Evolutionary conservation across 768 basidiomycete species (phyloP).

Genomic region (Tricholoma sp.): DNA sequence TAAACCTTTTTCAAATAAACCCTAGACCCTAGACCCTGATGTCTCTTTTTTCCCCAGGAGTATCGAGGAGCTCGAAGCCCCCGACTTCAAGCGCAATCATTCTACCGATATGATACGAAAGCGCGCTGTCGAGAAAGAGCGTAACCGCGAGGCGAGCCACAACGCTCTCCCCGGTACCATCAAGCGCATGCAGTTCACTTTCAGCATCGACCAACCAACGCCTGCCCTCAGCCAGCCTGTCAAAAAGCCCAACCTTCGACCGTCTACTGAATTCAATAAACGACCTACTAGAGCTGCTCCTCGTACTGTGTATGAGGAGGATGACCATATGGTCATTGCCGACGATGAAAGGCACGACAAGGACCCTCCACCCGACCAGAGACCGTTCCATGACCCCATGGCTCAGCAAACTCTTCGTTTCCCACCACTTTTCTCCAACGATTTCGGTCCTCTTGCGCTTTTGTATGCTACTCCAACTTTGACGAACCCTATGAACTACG

Average conservation of each 20-base stretch:
- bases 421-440: slow-evolving; percentile 66
- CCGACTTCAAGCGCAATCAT: slow-evolving; percentile 75
- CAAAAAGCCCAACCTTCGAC: slow-evolving; percentile 64
- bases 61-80: slow-evolving; percentile 82
- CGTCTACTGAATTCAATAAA: slow-evolving; percentile 61
- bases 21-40: slow-evolving; percentile 29
- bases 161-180: slow-evolving; percentile 66
- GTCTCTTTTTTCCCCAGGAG: slow-evolving; percentile 39
- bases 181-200: slow-evolving; percentile 89
- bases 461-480: slow-evolving; percentile 65
- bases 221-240: slow-evolving; percentile 42
- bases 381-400: slow-evolving; percentile 19
- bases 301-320: slow-evolving; percentile 27
- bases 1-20: slow-evolving; percentile 2
- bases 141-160: slow-evolving; percentile 63
- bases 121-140: slow-evolving; percentile 79
- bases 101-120: slow-evolving; percentile 77
- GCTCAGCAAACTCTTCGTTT: slow-evolving; percentile 46
- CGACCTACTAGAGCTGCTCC: slow-evolving; percentile 27
- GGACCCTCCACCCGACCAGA: slow-evolving; percentile 33
- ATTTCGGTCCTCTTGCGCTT: slow-evolving; percentile 76
- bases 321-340: slow-evolving; percentile 11
- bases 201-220: slow-evolving; percentile 71
- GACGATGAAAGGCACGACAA: slow-evolving; percentile 28
- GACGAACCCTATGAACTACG: slow-evolving; percentile 68